Conservation (phyloP, 805 yeast genomes). For the Teunomyces cretensis region DNA sequence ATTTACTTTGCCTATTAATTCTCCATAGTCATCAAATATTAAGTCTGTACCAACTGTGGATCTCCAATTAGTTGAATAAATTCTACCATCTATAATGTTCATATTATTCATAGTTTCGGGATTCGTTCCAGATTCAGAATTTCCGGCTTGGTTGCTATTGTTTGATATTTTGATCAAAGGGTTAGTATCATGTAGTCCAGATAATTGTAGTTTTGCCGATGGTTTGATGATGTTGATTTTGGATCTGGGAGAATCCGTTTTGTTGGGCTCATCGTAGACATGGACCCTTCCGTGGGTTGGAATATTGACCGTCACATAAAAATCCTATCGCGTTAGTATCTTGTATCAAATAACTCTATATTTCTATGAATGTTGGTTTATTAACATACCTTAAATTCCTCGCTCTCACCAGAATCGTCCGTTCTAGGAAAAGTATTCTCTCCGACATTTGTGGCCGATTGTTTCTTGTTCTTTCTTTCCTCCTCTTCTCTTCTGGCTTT, state of each 20-base stretch:
- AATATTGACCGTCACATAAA: conserved; percentile 34
- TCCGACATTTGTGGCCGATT: conserved; percentile 21
- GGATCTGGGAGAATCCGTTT: conserved; percentile 12
- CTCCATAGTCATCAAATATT: conserved; percentile 44
- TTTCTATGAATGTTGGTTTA: conserved; percentile 11
- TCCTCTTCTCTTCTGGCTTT: conserved; percentile 29
- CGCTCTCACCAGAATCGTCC: conserved; percentile 14
- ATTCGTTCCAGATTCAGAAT: conserved; percentile 12
- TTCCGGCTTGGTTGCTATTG: conserved; percentile 14
- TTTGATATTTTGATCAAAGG: conserved; percentile 40
- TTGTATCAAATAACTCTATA: conserved; percentile 7
- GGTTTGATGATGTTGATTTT: conserved; percentile 35
- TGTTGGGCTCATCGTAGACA: conserved; percentile 10
- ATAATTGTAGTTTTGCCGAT: conserved; percentile 40
- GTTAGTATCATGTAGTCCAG: conserved; percentile 28
- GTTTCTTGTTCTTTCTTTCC: conserved; percentile 37
- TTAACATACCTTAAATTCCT: conserved; percentile 27
- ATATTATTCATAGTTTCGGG: conserved; percentile 21
- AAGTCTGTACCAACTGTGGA: conserved; percentile 74
- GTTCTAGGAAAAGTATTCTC: conserved; percentile 19
- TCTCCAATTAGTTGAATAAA: conserved; percentile 77
- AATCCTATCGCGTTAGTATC: conserved; percentile 28
- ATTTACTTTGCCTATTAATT: conserved; percentile 36
- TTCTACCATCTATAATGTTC: conserved; percentile 40
- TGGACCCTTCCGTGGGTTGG: conserved; percentile 20